Base-by-base conservation (phyloP, 2,329 filamentous ascomycete species). In the Thielaviopsis cerberus region DNA sequence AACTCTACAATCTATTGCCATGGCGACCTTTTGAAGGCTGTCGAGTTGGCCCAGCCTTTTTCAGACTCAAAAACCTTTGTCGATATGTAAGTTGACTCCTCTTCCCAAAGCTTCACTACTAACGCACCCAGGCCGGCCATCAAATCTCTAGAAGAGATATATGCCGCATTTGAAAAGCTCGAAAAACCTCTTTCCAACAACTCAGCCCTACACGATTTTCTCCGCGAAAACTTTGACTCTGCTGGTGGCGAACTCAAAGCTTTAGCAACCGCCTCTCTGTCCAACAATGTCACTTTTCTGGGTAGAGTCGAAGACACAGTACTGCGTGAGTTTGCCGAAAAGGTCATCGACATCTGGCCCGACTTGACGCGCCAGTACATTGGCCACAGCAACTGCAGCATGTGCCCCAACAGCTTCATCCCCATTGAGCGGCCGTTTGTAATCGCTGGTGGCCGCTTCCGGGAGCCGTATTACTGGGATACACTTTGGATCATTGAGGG, bases 401-500 rank as follows among this genome's bases (percentile, higher is more conserved):
- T 73, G 34, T 85, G 81, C 61, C 79, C 80, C 34, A 75, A 76
- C 63, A 84, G 81, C 65, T 85, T 82, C 68, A 78, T 85, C 58
- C 79, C 81, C 6, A 66, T 85, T 60, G 83, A 82, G 64, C 77
- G 79, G 59, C 82, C 80, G 2, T 85, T 86, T 64, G 80, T 86
- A n/a, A 76, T 86, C 17, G 81, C 82, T 3, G 82, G 82, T 13
- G 82, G 82, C n/a, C 79, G 82, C 27, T 86, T 86, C 71, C 74
- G 82, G 34, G 82, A 86, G 67, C 76, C 80, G 1, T 86, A 85
- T 65, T 85, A 85, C 67, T 85, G 82, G 82, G 81, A 85, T 66
- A 81, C 79, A 30, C 85, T 78, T 69, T 84, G 80, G 81, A 82
- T 85, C 54, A 64, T 85, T 53, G 77, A 83, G 68, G 82, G 82